Conservation (phyloP, 495 filamentous ascomycete genomes). For the Penicillium paxilli region DNA sequence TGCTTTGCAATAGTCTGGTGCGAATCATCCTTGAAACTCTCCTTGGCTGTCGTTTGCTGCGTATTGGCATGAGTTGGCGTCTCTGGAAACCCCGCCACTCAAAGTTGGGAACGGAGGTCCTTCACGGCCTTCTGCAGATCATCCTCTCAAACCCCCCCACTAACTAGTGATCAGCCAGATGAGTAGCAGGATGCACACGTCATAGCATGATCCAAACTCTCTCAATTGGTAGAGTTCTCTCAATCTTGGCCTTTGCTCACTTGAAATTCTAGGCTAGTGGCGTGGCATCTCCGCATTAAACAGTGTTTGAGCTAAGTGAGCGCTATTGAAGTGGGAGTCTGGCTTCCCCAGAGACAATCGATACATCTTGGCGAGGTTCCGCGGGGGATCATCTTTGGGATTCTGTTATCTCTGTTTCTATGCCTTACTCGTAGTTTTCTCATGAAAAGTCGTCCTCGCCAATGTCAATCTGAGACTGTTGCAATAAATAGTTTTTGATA, state of each 20-base stretch:
- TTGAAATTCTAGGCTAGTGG: background rate
- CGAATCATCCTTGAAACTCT: background rate
- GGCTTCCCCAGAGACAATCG: slow-evolving; percentile 5
- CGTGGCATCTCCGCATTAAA: slow-evolving; percentile 3
- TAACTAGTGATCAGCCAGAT: background rate
- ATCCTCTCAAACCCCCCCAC: background rate
- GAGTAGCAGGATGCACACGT: background rate
- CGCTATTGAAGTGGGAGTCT: slow-evolving; percentile 1
- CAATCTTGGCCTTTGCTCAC: background rate
- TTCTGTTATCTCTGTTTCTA: background rate
- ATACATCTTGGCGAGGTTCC: slow-evolving; percentile 7
- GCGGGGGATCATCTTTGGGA: background rate
- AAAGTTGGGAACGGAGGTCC: background rate
- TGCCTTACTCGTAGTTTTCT: slow-evolving; percentile 6
- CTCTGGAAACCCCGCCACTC: slow-evolving; percentile 2
- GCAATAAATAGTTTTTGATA: slow-evolving; percentile 44
- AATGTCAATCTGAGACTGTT: slow-evolving; percentile 37
- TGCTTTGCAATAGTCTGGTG: background rate
- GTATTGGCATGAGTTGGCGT: background rate
- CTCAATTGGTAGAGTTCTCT: background rate
- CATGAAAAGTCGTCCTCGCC: slow-evolving; percentile 51
- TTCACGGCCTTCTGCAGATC: background rate
- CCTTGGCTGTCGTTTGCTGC: background rate
- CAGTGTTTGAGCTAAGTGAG: background rate
- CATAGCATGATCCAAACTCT: background rate